These are phyloP conservation scores for Clavispora vitiphila DNA, from an alignment of 805 yeast species.

Conservation along the genomic window DNA sequence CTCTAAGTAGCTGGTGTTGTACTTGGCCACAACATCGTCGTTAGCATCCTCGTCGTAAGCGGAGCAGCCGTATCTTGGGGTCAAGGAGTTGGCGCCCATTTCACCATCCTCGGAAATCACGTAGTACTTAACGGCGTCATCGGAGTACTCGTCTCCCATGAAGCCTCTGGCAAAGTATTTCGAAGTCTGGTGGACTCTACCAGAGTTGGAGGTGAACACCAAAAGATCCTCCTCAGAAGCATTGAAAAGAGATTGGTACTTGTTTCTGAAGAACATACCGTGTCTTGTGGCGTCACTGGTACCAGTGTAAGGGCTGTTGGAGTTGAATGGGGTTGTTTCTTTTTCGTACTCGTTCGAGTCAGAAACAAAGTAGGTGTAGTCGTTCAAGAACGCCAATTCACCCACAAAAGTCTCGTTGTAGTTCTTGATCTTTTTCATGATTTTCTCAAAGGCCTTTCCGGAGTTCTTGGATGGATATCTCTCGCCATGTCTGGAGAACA, in stretches of 20 bases:
- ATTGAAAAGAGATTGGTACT: constrained; percentile 45
- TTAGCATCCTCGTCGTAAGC: constrained; percentile 32
- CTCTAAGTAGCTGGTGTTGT: constrained; percentile 40
- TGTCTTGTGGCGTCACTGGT: constrained; percentile 42
- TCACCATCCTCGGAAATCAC: constrained; percentile 42
- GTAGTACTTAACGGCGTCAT: constrained; percentile 29
- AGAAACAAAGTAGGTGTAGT: constrained; percentile 46
- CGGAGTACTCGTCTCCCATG: constrained; percentile 38
- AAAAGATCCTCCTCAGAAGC: constrained; percentile 30
- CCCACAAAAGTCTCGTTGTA: constrained; percentile 36
- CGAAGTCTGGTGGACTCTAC: constrained; percentile 54
- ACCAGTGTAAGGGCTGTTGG: constrained; percentile 48
- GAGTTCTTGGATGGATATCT: constrained; percentile 47
- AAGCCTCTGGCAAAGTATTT: constrained; percentile 56
- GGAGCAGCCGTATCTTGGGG: constrained; percentile 46
- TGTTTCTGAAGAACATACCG: constrained; percentile 45
- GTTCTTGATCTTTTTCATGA: constrained; percentile 21
- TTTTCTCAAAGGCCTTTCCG: constrained; percentile 25
- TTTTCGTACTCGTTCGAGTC: constrained; percentile 38
- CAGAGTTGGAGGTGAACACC: constrained; percentile 51
- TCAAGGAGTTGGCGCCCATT: constrained; percentile 56
- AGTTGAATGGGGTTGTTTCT: constrained; percentile 45
- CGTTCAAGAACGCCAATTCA: constrained; percentile 49
- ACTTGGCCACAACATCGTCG: constrained; percentile 19
- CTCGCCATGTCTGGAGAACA: constrained; percentile 76